A percentile compares a stretch with the other conserved stretches of the same genome.
Evolutionary conservation across 1,284 basidiomycete genomes (phyloP).

Genomic region (Meripilus lineatus): DNA sequence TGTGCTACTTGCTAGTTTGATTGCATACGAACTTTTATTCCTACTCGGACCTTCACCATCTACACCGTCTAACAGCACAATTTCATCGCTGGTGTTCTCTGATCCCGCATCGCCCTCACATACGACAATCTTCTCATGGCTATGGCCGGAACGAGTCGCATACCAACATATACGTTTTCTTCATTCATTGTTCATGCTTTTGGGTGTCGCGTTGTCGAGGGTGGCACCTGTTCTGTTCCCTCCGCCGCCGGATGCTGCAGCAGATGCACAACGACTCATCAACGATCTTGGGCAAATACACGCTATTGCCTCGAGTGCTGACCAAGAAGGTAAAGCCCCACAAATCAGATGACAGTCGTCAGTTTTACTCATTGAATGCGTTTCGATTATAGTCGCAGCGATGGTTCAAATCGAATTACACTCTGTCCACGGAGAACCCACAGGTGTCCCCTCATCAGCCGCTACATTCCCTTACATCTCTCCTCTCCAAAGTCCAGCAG

Average conservation of each 20-base stretch:
- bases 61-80: slow-evolving; percentile 17
- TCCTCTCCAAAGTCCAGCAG: slow-evolving; percentile 17
- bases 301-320: slow-evolving; percentile 31
- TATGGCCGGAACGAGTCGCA: slow-evolving; percentile 62
- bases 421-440: slow-evolving; percentile 18
- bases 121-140: slow-evolving; percentile 36
- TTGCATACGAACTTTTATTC: slow-evolving; percentile 58
- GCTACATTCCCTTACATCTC: slow-evolving; percentile 16
- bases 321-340: slow-evolving; percentile 39
- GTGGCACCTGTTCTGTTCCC: slow-evolving; percentile 64
- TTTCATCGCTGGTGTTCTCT: slow-evolving; percentile 24
- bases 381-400: slow-evolving; percentile 4
- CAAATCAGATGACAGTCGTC: not conserved
- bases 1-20: slow-evolving; percentile 54
- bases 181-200: slow-evolving; percentile 72
- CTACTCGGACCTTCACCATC: slow-evolving; percentile 51
- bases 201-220: slow-evolving; percentile 64
- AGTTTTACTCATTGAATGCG: not conserved
- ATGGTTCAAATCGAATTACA: slow-evolving; percentile 20
- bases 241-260: slow-evolving; percentile 8
- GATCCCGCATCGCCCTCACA: slow-evolving; percentile 21
- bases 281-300: slow-evolving; percentile 34
- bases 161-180: slow-evolving; percentile 73
- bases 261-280: slow-evolving; percentile 14
- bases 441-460: slow-evolving; percentile 14